Evolutionary conservation across 768 basidiomycete species (phyloP), one percentile per base, ranked within the genome.

Genomic region (Naganishia randhawae): DNA sequence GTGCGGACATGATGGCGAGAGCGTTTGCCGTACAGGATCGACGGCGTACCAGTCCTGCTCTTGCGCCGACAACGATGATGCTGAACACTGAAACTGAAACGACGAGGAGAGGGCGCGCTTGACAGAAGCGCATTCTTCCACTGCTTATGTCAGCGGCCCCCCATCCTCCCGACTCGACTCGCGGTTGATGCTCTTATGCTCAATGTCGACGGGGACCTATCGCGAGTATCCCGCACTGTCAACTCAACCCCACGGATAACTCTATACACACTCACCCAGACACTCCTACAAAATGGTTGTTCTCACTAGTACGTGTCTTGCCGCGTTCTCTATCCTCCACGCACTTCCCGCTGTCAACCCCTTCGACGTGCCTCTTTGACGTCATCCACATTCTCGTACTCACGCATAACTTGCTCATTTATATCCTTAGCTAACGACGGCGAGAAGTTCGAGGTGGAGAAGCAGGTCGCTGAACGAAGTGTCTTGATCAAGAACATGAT

Each of bases 401-500:
- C 29, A 50, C 32, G 19, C 39, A 42, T 64, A 52, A 4, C 13
- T 62, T 25, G 27, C 29, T 19, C 27, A 51, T 35, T 33, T 33
- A 22, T 33, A 48, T 17, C 52, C 22, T 1, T 35, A 70, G 69
- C 78, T 42, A 97, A 95, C 52, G 96, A 99, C 81, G 92, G 91
- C 73, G 96, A 97, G 82, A 87, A 89, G 71, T 99, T 95, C 83
- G 84, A 85, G 63, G 90, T 94, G 72, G 93, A 97, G 78, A 91
- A 88, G 81, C 90, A 93, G 66, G 91, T 99, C 66, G 92, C 92
- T 66, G 91, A 94, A 83, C 90, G 96, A 80, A 89, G 87, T 71
- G 92, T 95, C 11, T 86, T 99, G 75, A 96, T 99, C 82, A 96
- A 95, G 85, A 95, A 96, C 84, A 97, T 99, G 96, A 89, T 98